Base-by-base conservation (phyloP, 106 monocot species). In the Xerophyta viscosa region DNA sequence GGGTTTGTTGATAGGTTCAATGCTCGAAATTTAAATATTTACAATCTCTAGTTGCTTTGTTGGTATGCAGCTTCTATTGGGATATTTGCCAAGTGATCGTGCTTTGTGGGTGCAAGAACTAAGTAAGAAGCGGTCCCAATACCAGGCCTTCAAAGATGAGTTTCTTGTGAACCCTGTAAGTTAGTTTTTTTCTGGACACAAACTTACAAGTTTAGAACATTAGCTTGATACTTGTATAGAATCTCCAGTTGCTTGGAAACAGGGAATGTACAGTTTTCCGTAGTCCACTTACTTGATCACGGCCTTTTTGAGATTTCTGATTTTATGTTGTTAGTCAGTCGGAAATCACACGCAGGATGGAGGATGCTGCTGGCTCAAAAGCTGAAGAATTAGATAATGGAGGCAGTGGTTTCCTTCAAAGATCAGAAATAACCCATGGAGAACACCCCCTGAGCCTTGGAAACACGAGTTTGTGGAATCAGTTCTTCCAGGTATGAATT, bases 361-460 rank as follows among this genome's bases (percentile, higher is more conserved):
- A 82, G 36, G 88, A 77, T 56, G 62, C 75, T 27, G 66, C 54
- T 23, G 55, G 60, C 43, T 51, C 31, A 27, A 81, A 63, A 65
- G 65, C 21, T 43, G 69, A 82, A 55, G 77, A 68, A 29, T 50
- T 68, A 41, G 56, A 64, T 64, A 31, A 8, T 57, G 56, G 54
- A 43, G 63, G 52, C 22, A 75, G 46, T 55, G 84, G 85, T 26
- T 66, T 86, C 19, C 76, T 96, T 21, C 53, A 63, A 15, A 77
- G 96, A 53, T 74, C 76, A 24, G 69, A 89, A 48, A 69, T 96
- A 58, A 52, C 54, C 57, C 71, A 82, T 31, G 89, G 81, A 41
- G 96, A 96, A 23, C 96, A 96, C 46, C 96, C 96, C 52, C 51
- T 96, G 49, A 89, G 96, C 73, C 78, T 86, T 57, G 78, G 75